Conservation (phyloP, 345 rosid genomes). For the Eucalyptus viminalis region DNA sequence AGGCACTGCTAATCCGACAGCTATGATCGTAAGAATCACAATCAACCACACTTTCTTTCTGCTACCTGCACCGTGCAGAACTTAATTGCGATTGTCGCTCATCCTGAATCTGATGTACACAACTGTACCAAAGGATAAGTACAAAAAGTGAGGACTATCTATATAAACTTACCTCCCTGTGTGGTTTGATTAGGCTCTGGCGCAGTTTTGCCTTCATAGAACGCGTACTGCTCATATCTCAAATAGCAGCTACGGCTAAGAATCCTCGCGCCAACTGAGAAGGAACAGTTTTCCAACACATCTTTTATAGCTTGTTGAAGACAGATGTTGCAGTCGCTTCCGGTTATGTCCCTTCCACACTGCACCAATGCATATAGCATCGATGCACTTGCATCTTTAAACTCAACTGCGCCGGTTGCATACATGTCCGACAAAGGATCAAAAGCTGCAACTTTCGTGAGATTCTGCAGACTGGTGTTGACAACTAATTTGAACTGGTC, state of each 20-base stretch:
- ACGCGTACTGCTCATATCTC: conserved; percentile 26
- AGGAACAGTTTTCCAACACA: not conserved
- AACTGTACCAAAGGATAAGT: not conserved
- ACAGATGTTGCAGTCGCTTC: conserved; percentile 9
- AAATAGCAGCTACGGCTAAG: conserved; percentile 27
- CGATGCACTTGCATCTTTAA: not conserved
- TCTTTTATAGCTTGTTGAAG: conserved; percentile 10
- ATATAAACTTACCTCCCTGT: not conserved
- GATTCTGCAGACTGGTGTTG: conserved; percentile 3
- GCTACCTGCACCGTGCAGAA: not conserved
- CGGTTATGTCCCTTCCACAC: conserved; percentile 17
- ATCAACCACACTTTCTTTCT: not conserved
- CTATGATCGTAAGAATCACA: not conserved
- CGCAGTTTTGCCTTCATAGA: conserved; percentile 4
- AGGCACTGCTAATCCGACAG: not conserved
- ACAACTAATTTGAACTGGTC: not conserved
- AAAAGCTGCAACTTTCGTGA: conserved; percentile 1
- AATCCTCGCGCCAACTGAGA: conserved; percentile 15
- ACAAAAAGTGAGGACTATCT: not conserved
- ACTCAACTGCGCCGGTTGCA: not conserved
- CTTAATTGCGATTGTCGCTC: not conserved
- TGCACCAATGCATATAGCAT: conserved; percentile 13
- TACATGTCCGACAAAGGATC: not conserved
- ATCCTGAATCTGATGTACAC: not conserved
- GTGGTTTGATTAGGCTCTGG: not conserved